These are phyloP conservation scores for Phaffia tasmanica DNA, from an alignment of 768 basidiomycete species.

Conservation along the genomic window DNA sequence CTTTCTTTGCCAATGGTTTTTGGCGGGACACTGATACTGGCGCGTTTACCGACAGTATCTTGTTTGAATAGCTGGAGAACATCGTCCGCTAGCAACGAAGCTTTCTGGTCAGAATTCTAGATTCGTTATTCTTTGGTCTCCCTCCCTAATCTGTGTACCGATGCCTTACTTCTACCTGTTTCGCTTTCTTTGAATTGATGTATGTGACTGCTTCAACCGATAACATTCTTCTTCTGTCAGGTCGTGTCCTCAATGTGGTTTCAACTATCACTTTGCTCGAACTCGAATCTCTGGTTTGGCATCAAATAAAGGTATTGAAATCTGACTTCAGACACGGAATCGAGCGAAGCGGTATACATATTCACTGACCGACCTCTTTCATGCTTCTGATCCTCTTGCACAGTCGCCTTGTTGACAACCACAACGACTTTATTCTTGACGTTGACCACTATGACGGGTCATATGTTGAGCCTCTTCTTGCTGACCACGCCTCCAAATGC, in stretches of 20 bases:
- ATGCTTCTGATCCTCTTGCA: not conserved
- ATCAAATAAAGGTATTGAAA: conserved; percentile 4
- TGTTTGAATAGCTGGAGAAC: conserved; percentile 15
- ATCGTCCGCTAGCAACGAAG: conserved; percentile 4
- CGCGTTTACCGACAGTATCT: not conserved
- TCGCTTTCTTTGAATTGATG: not conserved
- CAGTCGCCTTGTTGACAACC: conserved; percentile 11
- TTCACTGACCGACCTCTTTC: not conserved
- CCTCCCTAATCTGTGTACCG: conserved; percentile 4
- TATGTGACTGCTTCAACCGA: not conserved
- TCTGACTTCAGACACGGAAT: too few relatives aligned
- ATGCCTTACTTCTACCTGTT: not conserved
- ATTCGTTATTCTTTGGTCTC: not conserved
- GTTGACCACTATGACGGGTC: conserved; percentile 10
- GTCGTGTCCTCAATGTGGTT: conserved; percentile 11
- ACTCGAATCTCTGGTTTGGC: conserved; percentile 17
- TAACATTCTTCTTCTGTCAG: not conserved
- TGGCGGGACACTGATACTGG: not conserved
- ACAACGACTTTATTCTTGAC: conserved; percentile 1
- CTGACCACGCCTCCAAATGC: not conserved
- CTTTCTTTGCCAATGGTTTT: not conserved
- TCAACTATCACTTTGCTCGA: conserved; percentile 18
- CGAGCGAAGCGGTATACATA: not conserved
- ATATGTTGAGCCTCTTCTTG: not conserved
- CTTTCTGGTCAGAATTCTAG: not conserved